These are phyloP conservation scores for Acanthamoeba lenticulata DNA, from an alignment of 208 protist genomes.

Conservation along the genomic window DNA sequence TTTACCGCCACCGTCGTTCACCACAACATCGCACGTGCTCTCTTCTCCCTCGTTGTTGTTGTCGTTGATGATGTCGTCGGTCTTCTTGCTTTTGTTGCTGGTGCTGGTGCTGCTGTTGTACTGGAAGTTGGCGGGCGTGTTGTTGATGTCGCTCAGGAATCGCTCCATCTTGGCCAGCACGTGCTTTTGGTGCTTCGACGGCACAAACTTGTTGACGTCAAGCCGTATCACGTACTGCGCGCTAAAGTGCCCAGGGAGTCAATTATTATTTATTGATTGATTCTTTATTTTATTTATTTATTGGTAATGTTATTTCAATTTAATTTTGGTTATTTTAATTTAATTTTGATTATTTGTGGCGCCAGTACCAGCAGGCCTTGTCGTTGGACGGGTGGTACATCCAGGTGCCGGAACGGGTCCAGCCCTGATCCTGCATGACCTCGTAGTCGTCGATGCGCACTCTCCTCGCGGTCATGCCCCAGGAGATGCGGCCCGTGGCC, in stretches of 20 bases:
- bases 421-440: constrained; percentile 78
- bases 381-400: constrained; percentile 78
- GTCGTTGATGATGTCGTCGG: not conserved
- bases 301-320: no score
- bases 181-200: constrained; percentile 68
- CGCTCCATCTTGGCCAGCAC: constrained; percentile 62
- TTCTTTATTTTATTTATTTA: no score
- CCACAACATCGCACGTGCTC: no score
- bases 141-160: constrained; percentile 51
- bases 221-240: constrained; percentile 83
- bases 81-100: not conserved
- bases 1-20: no score
- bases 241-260: not conserved
- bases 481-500: constrained; percentile 1
- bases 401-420: constrained; percentile 81
- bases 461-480: not conserved
- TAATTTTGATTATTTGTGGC: not conserved
- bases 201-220: constrained; percentile 63
- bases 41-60: not conserved
- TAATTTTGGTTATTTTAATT: not conserved
- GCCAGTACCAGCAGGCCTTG: constrained; percentile 72
- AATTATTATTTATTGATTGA: no score
- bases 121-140: not conserved
- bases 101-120: not conserved
- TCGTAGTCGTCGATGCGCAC: constrained; percentile 77